Conservation (phyloP, 495 filamentous ascomycete genomes). For the Parmelia sp. region DNA sequence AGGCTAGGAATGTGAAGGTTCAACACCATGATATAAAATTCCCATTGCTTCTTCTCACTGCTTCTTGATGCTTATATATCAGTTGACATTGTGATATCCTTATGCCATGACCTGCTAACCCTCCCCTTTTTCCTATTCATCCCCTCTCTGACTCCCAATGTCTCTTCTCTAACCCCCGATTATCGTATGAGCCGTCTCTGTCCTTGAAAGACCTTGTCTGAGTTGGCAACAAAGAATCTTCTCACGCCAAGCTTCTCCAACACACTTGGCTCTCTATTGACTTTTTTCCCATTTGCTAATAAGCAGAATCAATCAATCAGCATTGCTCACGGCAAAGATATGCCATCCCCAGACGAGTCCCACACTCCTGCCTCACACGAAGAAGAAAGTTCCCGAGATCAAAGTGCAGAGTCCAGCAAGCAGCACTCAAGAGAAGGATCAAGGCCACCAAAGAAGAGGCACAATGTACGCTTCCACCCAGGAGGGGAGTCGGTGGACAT, state of each 20-base stretch:
- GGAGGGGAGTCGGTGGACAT: conserved; percentile 25
- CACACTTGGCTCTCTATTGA: not conserved
- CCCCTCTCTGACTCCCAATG: too few species aligned
- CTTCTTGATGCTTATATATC: not conserved
- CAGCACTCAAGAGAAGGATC: conserved; percentile 19
- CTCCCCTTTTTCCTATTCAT: not conserved
- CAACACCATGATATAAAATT: not conserved
- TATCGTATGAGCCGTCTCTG: not conserved
- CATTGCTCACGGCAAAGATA: not conserved
- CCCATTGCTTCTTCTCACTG: not conserved
- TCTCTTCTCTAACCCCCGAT: not conserved
- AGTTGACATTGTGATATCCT: not conserved
- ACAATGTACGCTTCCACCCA: conserved; percentile 24
- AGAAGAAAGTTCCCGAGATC: conserved; percentile 12
- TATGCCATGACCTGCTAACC: not conserved
- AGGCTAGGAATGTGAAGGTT: not conserved
- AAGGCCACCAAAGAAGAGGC: conserved; percentile 23
- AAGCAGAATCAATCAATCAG: not conserved
- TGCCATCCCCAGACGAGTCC: not conserved
- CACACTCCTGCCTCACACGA: conserved; percentile 1
- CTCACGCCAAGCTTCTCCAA: not conserved
- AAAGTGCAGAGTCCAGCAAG: conserved; percentile 21
- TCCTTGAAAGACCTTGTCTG: not conserved
- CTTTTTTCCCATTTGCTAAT: not conserved
- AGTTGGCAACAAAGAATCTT: not conserved